Base-by-base conservation (phyloP, 1,139 yeast genomes). In the Nematodospora anomalae region DNA sequence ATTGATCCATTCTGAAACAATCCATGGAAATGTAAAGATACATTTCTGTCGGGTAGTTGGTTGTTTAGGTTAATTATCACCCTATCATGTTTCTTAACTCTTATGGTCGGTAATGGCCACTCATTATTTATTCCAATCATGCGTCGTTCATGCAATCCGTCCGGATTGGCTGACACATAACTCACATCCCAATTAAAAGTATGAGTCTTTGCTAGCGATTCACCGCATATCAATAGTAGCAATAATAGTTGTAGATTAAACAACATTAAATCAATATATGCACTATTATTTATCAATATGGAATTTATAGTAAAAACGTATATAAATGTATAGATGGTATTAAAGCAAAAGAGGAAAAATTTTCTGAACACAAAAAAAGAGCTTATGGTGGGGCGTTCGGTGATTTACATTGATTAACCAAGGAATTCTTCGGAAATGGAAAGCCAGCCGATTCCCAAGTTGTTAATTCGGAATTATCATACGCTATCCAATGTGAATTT, bases 21-120 rank as follows among this genome's bases (percentile, higher is more conserved):
- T 34, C 97, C 97, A 64, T 90, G 97, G 78, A 86, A 87, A 62
- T 90, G 97, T 52, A 90, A 63, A 5, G 92, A 69, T 4, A 95
- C 83, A 61, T 83, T 83, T 32, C 72, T 64, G 50, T 78, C 77
- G 28, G 64, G 70, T 41, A 90, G 74, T 16, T 81, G 84, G 55
- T 90, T 90, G 41, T 76, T 76, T 57, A 88, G 64, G 53, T 81
- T 74, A 25, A 88, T 65, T 37, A 79, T 61, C 20, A 90, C 71
- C n/a, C 83, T 68, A 64, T 90, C 97, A 48, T 94, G 90, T 53
- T 76, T 79, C 45, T 73, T 71, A 40, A 86, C 85, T 30, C 77
- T 68, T 43, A 90, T 66, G 12, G 74, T 74, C 3, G 97, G 97
- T 70, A 89, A 74, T 26, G 97, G 97, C 81, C 87, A 89, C 45